Evolutionary conservation across 441 rosid genomes (phyloP).

Genomic region (Corymbia calophylla): DNA sequence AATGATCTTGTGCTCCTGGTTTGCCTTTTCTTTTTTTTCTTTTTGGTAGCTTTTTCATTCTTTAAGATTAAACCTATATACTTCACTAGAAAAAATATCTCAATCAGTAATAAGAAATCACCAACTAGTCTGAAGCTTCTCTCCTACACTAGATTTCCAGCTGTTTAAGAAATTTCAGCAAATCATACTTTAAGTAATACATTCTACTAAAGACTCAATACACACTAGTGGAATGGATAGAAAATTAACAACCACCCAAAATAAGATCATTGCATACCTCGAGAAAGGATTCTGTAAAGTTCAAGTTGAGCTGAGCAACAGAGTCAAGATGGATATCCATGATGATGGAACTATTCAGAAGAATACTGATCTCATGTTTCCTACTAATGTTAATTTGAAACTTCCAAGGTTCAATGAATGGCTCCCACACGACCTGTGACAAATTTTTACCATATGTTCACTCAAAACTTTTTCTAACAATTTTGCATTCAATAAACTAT

Average conservation of each 20-base stretch:
- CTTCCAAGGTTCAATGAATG: slow-evolving; percentile 89
- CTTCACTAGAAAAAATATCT: slow-evolving; percentile 15
- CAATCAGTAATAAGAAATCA: background rate
- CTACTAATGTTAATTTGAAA: slow-evolving; percentile 48
- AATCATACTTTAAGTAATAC: background rate
- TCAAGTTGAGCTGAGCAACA: slow-evolving; percentile 64
- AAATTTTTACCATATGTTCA: background rate
- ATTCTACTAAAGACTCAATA: background rate
- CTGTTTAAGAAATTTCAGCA: background rate
- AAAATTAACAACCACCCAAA: background rate
- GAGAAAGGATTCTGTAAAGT: slow-evolving; percentile 68
- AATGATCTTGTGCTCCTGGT: background rate
- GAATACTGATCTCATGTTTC: slow-evolving; percentile 45
- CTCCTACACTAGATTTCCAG: background rate
- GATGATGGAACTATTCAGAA: slow-evolving; percentile 39
- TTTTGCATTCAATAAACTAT: background rate
- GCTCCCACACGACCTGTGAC: slow-evolving; percentile 85
- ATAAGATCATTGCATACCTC: slow-evolving; percentile 46
- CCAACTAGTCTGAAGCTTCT: background rate
- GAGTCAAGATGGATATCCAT: slow-evolving; percentile 64
- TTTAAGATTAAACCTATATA: background rate
- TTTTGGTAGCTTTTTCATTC: background rate
- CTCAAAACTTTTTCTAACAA: background rate
- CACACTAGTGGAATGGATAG: background rate
- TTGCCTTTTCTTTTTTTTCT: background rate